Evolutionary conservation across 495 filamentous ascomycete species (phyloP).

Genomic region (Hypoxylon rickii): DNA sequence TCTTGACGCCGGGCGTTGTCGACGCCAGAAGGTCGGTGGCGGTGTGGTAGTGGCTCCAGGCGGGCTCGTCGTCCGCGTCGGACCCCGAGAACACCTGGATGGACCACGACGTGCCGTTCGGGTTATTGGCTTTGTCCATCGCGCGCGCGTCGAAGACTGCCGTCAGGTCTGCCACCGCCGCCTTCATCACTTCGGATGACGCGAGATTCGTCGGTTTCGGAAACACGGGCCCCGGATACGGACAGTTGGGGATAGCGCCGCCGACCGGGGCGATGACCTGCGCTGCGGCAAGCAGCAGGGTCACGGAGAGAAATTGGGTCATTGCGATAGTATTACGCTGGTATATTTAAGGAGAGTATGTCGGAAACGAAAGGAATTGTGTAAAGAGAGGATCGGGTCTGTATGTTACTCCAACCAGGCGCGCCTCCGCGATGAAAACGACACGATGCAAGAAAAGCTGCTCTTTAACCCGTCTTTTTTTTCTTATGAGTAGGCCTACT

Average conservation of each 20-base stretch:
- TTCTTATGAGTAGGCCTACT: too few species aligned
- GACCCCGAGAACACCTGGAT: slow-evolving; percentile 56
- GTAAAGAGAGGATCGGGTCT: too few species aligned
- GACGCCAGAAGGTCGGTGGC: slow-evolving; percentile 41
- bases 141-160: slow-evolving; percentile 39
- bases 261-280: slow-evolving; percentile 1
- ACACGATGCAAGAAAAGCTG: too few species aligned
- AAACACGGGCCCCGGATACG: slow-evolving; percentile 54
- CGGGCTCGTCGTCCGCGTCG: slow-evolving; percentile 34
- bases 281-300: slow-evolving; percentile 4
- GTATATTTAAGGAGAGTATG: background rate
- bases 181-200: slow-evolving; percentile 38
- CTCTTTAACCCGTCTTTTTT: too few species aligned
- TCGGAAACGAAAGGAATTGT: background rate
- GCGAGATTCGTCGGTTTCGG: slow-evolving; percentile 48
- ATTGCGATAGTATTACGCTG: background rate
- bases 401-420: too few species aligned
- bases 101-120: slow-evolving; percentile 56
- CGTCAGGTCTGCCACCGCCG: slow-evolving; percentile 46
- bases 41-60: slow-evolving; percentile 56
- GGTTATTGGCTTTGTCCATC: slow-evolving; percentile 39
- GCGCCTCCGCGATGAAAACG: too few species aligned
- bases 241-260: slow-evolving; percentile 46
- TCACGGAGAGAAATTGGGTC: background rate
- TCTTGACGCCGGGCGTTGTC: slow-evolving; percentile 41